A percentile compares a stretch with the other conserved stretches of the same genome.
Conservation (phyloP, 257 asterid genomes). For the Lycium ferocissimum region DNA sequence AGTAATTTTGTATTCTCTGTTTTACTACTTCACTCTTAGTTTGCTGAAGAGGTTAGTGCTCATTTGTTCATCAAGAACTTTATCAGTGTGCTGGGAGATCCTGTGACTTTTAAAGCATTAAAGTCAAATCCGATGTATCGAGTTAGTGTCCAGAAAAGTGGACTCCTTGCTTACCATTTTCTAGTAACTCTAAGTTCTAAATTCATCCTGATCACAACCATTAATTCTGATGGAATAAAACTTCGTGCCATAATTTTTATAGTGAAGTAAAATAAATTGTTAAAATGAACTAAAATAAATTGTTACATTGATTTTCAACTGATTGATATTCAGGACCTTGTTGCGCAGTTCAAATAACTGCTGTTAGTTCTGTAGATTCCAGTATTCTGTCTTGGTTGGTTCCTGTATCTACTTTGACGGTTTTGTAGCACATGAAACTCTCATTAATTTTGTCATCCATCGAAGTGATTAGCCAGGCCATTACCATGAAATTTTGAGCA, state of each 20-base stretch:
- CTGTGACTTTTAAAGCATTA: not conserved
- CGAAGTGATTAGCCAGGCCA: not conserved
- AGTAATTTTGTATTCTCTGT: not conserved
- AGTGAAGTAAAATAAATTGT: not conserved
- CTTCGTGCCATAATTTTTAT: not conserved
- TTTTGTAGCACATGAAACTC: not conserved
- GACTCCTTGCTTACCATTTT: not conserved
- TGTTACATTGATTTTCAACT: not conserved
- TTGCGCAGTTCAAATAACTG: not conserved
- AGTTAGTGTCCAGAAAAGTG: slow-evolving; percentile 3
- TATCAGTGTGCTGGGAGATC: slow-evolving; percentile 13
- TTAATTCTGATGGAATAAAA: slow-evolving; percentile 1
- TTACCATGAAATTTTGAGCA: not conserved
- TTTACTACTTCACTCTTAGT: not conserved
- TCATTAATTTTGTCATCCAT: not conserved
- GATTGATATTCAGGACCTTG: not conserved
- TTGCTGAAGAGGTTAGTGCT: not conserved
- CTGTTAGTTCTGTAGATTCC: not conserved
- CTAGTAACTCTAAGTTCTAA: not conserved
- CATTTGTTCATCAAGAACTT: not conserved
- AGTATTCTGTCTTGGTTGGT: no score
- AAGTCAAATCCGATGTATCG: not conserved
- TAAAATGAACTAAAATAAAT: not conserved
- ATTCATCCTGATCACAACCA: slow-evolving; percentile 14
- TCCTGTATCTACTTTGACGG: not conserved